Conservation (phyloP, 495 filamentous ascomycete species). For the Penicillium desertorum region DNA sequence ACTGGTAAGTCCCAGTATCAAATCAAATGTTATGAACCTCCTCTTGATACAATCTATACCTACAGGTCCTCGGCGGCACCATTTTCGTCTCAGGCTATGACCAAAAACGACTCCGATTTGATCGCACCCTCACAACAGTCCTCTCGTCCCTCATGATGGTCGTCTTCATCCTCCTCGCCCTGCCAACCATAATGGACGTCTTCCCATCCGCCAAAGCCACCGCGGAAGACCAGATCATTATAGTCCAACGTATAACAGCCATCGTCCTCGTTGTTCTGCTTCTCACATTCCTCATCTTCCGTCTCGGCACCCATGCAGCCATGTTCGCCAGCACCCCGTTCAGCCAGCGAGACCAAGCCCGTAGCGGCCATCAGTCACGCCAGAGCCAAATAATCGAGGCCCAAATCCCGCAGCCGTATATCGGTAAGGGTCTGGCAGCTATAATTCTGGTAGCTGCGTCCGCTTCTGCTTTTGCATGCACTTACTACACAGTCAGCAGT, state of each 20-base stretch:
- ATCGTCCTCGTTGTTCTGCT: conserved; percentile 65
- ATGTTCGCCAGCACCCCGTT: conserved; percentile 18
- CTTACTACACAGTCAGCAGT: conserved; percentile 27
- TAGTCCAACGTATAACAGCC: conserved; percentile 20
- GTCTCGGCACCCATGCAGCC: conserved; percentile 26
- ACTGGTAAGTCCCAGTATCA: conserved; percentile 13
- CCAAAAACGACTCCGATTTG: conserved; percentile 25
- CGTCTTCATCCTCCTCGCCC: conserved; percentile 23
- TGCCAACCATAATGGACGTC: conserved; percentile 30
- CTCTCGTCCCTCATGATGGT: conserved; percentile 31
- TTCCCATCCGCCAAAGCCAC: conserved; percentile 16
- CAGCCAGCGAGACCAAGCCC: neutral
- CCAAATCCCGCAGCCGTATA: conserved; percentile 2
- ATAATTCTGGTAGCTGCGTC: conserved; percentile 19
- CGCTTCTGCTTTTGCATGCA: conserved; percentile 22
- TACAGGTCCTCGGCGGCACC: conserved; percentile 26
- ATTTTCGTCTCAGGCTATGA: conserved; percentile 23
- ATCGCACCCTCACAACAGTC: conserved; percentile 23
- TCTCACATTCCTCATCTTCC: conserved; percentile 62
- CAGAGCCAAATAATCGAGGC: conserved; percentile 2
- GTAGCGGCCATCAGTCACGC: neutral
- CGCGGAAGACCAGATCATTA: conserved; percentile 40
- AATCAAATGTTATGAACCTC: neutral
- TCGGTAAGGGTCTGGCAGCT: neutral
- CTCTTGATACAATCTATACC: neutral